Conservation (phyloP, 305 asterid species). For the Fraxinus xanthoxyloides region DNA sequence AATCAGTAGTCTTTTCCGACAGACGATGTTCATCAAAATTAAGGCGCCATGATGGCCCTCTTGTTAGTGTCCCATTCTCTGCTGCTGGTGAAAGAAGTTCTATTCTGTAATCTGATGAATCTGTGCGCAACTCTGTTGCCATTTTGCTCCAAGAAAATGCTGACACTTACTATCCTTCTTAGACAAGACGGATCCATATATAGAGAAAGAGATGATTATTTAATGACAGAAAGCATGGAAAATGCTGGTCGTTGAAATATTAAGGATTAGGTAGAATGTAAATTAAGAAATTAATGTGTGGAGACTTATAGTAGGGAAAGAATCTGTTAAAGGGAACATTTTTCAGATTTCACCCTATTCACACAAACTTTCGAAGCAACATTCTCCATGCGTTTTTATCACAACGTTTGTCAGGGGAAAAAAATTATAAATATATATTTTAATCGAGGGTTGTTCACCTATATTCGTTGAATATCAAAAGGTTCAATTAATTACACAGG, state of each 20-base stretch:
- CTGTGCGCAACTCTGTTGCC: not conserved
- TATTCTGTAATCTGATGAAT: not conserved
- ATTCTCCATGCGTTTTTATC: not conserved
- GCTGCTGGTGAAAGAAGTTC: conserved; percentile 9
- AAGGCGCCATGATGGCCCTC: conserved; percentile 2
- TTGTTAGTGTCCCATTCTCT: not conserved
- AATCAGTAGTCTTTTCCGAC: not conserved
- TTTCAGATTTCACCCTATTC: not conserved
- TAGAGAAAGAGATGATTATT: not conserved
- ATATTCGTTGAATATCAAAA: too few relatives aligned
- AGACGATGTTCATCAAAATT: not conserved
- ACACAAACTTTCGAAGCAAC: not conserved
- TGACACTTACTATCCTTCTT: not conserved
- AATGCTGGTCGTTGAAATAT: not conserved
- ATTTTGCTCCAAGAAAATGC: not conserved
- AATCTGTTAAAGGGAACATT: not conserved
- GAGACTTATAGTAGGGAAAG: not conserved
- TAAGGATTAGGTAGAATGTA: not conserved
- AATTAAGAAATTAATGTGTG: not conserved
- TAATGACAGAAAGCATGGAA: not conserved
- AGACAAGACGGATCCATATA: not conserved
- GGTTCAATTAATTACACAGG: too few relatives aligned
- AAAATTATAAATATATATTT: not conserved
- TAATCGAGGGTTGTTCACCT: not conserved
- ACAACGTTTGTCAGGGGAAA: not conserved